Evolutionary conservation across 495 filamentous ascomycete species (phyloP).

Genomic region (Penicillium coprophilum): DNA sequence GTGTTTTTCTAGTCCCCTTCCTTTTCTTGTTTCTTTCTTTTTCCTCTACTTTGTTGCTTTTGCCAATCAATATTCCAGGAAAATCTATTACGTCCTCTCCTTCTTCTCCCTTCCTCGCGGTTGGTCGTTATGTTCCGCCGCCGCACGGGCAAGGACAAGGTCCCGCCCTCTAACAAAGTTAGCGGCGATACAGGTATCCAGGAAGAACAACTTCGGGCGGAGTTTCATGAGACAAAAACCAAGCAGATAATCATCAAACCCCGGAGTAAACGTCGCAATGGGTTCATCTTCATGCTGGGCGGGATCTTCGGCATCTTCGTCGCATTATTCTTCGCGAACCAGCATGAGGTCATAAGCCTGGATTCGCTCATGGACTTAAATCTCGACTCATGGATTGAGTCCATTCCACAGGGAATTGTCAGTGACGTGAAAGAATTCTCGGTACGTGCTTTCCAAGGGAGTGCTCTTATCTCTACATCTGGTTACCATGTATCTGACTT

Average conservation of each 20-base stretch:
- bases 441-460: conserved; percentile 43
- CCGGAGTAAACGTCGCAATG: conserved; percentile 66
- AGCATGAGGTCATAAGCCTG: conserved; percentile 79
- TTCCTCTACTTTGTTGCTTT: neutral
- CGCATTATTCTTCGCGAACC: conserved; percentile 81
- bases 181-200: conserved; percentile 16
- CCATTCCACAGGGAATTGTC: conserved; percentile 76
- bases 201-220: conserved; percentile 27
- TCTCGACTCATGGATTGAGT: conserved; percentile 78
- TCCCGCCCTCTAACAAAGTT: conserved; percentile 21
- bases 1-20: conserved; percentile 6
- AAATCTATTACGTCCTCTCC: conserved; percentile 7
- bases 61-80: neutral
- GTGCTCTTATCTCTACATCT: conserved; percentile 2
- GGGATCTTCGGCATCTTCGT: conserved; percentile 78
- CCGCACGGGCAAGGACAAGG: conserved; percentile 41
- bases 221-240: conserved; percentile 27
- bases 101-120: conserved; percentile 15
- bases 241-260: conserved; percentile 51
- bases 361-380: conserved; percentile 78
- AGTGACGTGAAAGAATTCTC: conserved; percentile 80
- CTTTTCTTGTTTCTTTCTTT: conserved; percentile 7
- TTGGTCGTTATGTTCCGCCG: conserved; percentile 42
- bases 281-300: conserved; percentile 78
- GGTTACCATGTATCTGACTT: conserved; percentile 1